Conservation (phyloP, 1,139 yeast genomes). For the Debaryomycetaceae sp. region DNA sequence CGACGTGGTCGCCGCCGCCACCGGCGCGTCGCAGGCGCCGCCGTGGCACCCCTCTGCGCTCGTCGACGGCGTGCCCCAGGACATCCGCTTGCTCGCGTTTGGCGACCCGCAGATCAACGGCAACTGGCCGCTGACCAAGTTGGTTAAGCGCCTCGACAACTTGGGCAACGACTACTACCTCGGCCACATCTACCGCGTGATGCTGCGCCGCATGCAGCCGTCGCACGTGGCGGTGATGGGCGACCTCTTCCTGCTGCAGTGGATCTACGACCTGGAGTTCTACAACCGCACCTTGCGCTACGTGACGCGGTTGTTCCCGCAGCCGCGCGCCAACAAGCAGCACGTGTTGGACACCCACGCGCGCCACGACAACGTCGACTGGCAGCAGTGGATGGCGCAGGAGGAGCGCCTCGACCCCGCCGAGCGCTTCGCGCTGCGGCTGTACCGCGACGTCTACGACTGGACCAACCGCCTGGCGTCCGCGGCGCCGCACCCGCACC, state of each 20-base stretch:
- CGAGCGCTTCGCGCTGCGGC: constrained; percentile 44
- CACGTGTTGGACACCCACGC: constrained; percentile 44
- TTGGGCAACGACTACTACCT: constrained; percentile 84
- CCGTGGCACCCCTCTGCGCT: constrained; percentile 5
- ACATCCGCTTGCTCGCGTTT: constrained; percentile 67
- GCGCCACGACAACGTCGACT: constrained; percentile 49
- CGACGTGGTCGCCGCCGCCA: constrained; percentile 6
- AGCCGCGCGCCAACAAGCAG: constrained; percentile 45
- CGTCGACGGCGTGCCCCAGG: constrained; percentile 25
- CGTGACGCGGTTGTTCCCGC: constrained; percentile 58
- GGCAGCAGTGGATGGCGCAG: constrained; percentile 43
- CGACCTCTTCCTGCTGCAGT: constrained; percentile 89
- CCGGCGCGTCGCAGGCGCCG: too few relatives aligned
- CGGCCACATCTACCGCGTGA: constrained; percentile 71
- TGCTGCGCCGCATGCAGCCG: constrained; percentile 64
- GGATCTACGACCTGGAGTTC: constrained; percentile 88
- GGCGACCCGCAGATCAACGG: constrained; percentile 98
- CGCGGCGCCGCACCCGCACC: constrained; percentile 30
- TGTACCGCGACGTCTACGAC: constrained; percentile 57
- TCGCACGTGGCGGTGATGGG: constrained; percentile 88
- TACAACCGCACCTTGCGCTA: constrained; percentile 71
- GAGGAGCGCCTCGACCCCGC: constrained; percentile 37
- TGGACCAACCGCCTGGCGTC: constrained; percentile 47
- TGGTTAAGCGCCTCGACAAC: constrained; percentile 72
- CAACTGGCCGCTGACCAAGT: constrained; percentile 66